A percentile compares a stretch with the other conserved stretches of the same genome.
Evolutionary conservation across 225 moss, liverwort and hornwort species (phyloP).

Genomic region (Bryum argenteum): DNA sequence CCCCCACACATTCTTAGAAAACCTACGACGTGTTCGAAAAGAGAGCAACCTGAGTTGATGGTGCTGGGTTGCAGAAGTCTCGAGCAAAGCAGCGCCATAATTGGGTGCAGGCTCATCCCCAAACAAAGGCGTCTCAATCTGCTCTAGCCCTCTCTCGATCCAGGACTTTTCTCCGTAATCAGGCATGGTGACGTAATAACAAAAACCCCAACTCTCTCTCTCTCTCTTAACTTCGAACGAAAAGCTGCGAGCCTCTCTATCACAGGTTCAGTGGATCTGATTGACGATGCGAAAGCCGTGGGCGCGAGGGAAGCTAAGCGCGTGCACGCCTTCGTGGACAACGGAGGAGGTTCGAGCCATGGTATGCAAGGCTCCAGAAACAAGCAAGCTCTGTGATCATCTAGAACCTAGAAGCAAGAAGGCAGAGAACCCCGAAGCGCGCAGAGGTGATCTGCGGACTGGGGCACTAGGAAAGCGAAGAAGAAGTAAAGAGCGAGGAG

Average conservation of each 20-base stretch:
- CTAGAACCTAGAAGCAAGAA: too few species aligned
- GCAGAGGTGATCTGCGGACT: too few species aligned
- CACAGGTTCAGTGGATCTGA: slow-evolving; percentile 32
- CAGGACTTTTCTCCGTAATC: slow-evolving; percentile 24
- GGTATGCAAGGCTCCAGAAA: slow-evolving; percentile 2
- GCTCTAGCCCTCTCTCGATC: neutral
- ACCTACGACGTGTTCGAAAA: too few species aligned
- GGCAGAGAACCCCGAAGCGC: too few species aligned
- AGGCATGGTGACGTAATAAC: slow-evolving; percentile 22
- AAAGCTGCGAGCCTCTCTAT: too few species aligned
- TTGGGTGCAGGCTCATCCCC: neutral
- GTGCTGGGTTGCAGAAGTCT: neutral
- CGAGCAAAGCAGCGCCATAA: slow-evolving; percentile 24
- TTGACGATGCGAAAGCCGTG: slow-evolving; percentile 16
- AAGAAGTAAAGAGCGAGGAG: too few species aligned
- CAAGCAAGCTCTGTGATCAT: neutral
- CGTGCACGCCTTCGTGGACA: slow-evolving; percentile 29
- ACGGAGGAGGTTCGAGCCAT: slow-evolving; percentile 9
- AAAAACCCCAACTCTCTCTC: neutral
- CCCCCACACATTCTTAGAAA: neutral
- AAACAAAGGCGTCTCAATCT: slow-evolving; percentile 8
- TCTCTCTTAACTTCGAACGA: neutral
- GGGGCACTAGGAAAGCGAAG: too few species aligned
- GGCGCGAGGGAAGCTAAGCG: slow-evolving; percentile 23
- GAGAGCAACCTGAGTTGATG: neutral